Conservation (phyloP, 192 early-diverging fungal genomes). For the Coemansia sp. region DNA sequence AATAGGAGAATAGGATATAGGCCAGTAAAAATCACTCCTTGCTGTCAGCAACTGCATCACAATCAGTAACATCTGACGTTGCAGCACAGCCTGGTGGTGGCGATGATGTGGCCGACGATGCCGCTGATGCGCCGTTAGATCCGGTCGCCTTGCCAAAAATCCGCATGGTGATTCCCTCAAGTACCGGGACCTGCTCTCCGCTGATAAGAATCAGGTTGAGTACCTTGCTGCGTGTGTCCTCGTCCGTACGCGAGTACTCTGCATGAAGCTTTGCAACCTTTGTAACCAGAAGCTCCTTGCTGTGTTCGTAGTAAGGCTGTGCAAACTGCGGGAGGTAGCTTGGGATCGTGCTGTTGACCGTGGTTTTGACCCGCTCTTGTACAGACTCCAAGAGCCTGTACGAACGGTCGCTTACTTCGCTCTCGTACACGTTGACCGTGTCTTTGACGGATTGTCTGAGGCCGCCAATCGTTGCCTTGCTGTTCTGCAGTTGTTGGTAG, state of each 20-base stretch:
- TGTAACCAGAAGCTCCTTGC: constrained; percentile 50
- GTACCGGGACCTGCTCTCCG: constrained; percentile 52
- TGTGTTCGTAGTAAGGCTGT: constrained; percentile 46
- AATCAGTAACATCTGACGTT: background rate
- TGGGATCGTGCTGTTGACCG: constrained; percentile 43
- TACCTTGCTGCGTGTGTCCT: constrained; percentile 43
- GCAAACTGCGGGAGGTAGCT: constrained; percentile 45
- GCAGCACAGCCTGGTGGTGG: constrained; percentile 3
- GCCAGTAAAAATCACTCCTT: constrained; percentile 6
- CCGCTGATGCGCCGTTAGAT: constrained; percentile 3
- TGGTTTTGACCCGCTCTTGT: constrained; percentile 38
- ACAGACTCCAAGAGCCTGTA: constrained; percentile 30
- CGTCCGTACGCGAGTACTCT: constrained; percentile 51
- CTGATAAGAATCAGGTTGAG: constrained; percentile 53
- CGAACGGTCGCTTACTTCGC: constrained; percentile 46
- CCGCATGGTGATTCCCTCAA: constrained; percentile 40
- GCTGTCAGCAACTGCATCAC: background rate
- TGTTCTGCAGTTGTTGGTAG: constrained; percentile 40
- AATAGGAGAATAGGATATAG: constrained; percentile 5
- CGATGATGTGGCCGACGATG: constrained; percentile 7
- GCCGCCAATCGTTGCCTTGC: constrained; percentile 36
- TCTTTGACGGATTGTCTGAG: constrained; percentile 46
- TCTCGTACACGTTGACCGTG: constrained; percentile 41
- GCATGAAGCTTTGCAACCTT: constrained; percentile 51
- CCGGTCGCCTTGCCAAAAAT: constrained; percentile 50